phyloP scores from a whole-genome alignment of 2,329 filamentous ascomycete genomes.

The Penicillium crustosum region DNA sequence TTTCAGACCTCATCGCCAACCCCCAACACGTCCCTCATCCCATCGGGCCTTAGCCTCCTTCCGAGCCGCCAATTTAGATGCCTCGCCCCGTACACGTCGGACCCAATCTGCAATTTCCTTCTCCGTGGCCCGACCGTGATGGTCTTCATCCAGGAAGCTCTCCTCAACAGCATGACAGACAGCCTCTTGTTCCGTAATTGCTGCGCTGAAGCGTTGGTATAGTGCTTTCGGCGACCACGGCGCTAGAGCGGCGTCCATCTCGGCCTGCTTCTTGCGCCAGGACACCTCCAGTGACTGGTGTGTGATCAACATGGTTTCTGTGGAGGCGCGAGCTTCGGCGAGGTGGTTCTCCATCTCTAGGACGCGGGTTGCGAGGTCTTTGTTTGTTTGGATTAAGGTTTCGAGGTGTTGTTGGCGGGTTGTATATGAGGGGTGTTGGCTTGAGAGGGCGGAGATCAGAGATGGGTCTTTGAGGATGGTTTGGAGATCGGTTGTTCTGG shows the following conservation, averaged over 20 bases:
- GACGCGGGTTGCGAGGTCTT: slow-evolving; percentile 60
- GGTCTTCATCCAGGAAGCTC: slow-evolving; percentile 75
- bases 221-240: slow-evolving; percentile 84
- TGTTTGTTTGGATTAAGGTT: slow-evolving; percentile 67
- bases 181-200: slow-evolving; percentile 77
- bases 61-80: slow-evolving; percentile 73
- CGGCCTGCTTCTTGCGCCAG: slow-evolving; percentile 83
- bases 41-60: slow-evolving; percentile 87
- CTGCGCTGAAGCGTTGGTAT: slow-evolving; percentile 76
- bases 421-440: slow-evolving; percentile 69
- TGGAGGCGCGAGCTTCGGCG: slow-evolving; percentile 58
- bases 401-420: slow-evolving; percentile 65
- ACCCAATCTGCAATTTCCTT: slow-evolving; percentile 86
- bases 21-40: slow-evolving; percentile 93
- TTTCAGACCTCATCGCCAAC: slow-evolving; percentile 66
- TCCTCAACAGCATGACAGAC: slow-evolving; percentile 84
- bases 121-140: slow-evolving; percentile 63
- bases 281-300: slow-evolving; percentile 87
- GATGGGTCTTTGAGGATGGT: slow-evolving; percentile 70
- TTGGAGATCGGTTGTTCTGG: slow-evolving; percentile 57
- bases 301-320: slow-evolving; percentile 77
- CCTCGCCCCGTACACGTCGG: slow-evolving; percentile 74
- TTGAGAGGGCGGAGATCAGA: slow-evolving; percentile 73
- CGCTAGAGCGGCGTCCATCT: slow-evolving; percentile 80
- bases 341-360: slow-evolving; percentile 50